phyloP scores from a whole-genome alignment of 2,329 filamentous ascomycete genomes.

The Aspergillus quadricinctus region DNA sequence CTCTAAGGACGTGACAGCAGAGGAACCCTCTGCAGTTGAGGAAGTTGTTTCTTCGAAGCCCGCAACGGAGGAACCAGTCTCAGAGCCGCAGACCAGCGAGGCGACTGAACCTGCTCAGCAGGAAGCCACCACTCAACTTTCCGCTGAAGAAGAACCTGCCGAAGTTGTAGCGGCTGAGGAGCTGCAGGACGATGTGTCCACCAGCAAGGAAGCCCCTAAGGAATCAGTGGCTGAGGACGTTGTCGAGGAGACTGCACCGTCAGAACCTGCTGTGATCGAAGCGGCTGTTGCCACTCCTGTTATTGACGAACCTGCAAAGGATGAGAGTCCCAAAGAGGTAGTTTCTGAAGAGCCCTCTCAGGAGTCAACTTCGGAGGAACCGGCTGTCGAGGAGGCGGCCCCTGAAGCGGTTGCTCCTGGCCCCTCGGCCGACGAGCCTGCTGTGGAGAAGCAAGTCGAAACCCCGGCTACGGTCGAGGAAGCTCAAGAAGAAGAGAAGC shows the following conservation, averaged over 20 bases:
- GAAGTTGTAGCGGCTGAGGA: not conserved
- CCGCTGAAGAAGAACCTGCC: not conserved
- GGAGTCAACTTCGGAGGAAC: too few species aligned
- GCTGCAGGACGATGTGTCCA: not conserved
- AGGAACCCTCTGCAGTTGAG: slow-evolving; percentile 2
- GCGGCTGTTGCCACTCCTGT: too few species aligned
- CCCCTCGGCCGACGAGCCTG: not conserved
- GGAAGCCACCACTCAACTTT: not conserved
- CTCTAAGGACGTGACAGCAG: not conserved
- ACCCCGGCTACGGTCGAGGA: not conserved
- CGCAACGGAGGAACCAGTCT: not conserved
- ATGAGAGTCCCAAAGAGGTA: too few species aligned
- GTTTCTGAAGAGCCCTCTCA: too few species aligned
- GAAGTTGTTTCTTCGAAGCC: not conserved
- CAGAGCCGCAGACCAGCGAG: not conserved
- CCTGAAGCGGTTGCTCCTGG: too few species aligned
- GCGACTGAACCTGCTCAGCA: not conserved
- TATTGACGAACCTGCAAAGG: too few species aligned
- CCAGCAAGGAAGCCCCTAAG: too few species aligned
- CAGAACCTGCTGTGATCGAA: too few species aligned
- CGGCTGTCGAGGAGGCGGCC: too few species aligned
- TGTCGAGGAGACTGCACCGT: not conserved
- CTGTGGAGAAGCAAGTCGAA: not conserved
- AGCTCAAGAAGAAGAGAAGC: not conserved
- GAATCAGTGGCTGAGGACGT: too few species aligned